Percentiles rank a stretch among this genome's conserved stretches.
phyloP scores from a whole-genome alignment of 192 early-diverging fungal species.

The Podila verticillata region DNA sequence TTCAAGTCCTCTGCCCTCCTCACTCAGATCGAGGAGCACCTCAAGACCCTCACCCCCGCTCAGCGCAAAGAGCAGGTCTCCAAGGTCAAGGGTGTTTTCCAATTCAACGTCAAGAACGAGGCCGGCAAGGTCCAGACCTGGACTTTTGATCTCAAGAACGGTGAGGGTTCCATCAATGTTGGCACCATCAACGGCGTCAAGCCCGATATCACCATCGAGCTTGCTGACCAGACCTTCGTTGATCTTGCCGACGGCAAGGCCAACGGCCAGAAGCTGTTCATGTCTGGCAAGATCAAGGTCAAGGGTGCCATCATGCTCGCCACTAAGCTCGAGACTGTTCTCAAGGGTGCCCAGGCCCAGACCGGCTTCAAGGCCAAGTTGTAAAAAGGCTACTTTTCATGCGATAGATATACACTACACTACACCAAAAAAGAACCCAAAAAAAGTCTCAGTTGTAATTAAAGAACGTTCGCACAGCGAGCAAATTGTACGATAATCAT shows the following conservation, averaged over 20 bases:
- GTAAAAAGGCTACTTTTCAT: slow-evolving; percentile 43
- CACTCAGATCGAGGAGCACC: slow-evolving; percentile 66
- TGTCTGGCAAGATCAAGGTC: slow-evolving; percentile 90
- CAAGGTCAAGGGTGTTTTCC: slow-evolving; percentile 87
- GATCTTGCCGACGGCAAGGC: slow-evolving; percentile 86
- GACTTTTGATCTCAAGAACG: slow-evolving; percentile 81
- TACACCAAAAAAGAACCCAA: too few relatives aligned
- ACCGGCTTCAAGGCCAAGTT: slow-evolving; percentile 70
- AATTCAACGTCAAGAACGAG: slow-evolving; percentile 85
- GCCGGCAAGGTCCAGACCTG: slow-evolving; percentile 77
- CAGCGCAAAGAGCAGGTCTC: slow-evolving; percentile 69
- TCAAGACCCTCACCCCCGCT: slow-evolving; percentile 68
- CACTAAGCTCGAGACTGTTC: slow-evolving; percentile 74
- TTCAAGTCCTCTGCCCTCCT: slow-evolving; percentile 85
- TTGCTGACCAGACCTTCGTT: slow-evolving; percentile 86
- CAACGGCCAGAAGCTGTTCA: slow-evolving; percentile 92
- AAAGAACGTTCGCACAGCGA: too few relatives aligned
- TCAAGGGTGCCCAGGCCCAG: slow-evolving; percentile 60
- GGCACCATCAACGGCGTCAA: slow-evolving; percentile 57
- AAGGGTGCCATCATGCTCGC: slow-evolving; percentile 81
- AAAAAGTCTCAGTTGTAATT: too few relatives aligned
- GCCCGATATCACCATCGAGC: slow-evolving; percentile 76
- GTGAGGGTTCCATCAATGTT: slow-evolving; percentile 57
- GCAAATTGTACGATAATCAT: too few relatives aligned
- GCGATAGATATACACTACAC: not conserved